These are phyloP conservation scores for Metschnikowia borealis DNA, from an alignment of 805 yeast genomes.

Conservation along the genomic window DNA sequence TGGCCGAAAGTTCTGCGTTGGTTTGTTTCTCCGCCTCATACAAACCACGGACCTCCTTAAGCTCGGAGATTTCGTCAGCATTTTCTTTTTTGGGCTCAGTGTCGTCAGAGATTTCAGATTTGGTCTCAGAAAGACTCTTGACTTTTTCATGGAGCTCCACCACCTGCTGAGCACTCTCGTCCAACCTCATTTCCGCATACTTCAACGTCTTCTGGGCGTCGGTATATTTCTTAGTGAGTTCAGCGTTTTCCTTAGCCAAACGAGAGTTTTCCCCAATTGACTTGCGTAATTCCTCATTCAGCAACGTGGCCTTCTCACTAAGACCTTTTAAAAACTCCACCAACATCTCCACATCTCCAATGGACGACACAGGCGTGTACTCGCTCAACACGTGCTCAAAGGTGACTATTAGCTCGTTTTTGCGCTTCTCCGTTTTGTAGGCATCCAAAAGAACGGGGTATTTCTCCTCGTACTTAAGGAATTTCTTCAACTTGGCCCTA, in stretches of 20 bases:
- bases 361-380: conserved; percentile 72
- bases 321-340: conserved; percentile 66
- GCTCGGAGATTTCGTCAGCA: background rate
- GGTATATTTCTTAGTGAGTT: conserved; percentile 8
- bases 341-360: conserved; percentile 67
- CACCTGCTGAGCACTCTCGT: conserved; percentile 3
- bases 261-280: conserved; percentile 28
- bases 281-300: conserved; percentile 62
- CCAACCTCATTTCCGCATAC: conserved; percentile 15
- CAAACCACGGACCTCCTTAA: background rate
- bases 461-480: conserved; percentile 82
- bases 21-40: background rate
- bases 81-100: too few relatives aligned
- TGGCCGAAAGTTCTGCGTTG: conserved; percentile 6
- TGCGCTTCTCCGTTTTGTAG: conserved; percentile 74
- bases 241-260: conserved; percentile 10
- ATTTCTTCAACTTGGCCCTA: conserved; percentile 63
- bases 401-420: conserved; percentile 50
- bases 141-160: background rate
- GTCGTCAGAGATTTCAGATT: background rate
- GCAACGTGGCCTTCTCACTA: conserved; percentile 54
- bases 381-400: conserved; percentile 75
- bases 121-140: background rate
- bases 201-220: conserved; percentile 15
- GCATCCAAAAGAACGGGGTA: conserved; percentile 85